phyloP scores from a whole-genome alignment of 805 yeast genomes.

The Geotrichum ghanense region DNA sequence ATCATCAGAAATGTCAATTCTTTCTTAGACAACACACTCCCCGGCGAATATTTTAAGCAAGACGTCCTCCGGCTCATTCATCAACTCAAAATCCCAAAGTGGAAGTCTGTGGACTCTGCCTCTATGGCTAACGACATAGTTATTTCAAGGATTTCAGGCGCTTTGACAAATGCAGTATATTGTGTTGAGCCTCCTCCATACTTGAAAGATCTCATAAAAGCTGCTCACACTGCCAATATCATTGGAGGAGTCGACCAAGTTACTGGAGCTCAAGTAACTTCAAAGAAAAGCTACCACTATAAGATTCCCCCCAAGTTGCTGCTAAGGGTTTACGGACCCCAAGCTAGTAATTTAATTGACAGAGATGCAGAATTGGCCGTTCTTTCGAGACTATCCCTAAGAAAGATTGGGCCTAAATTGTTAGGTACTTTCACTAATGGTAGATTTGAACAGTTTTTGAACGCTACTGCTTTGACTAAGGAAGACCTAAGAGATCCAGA shows the following conservation, averaged over 20 bases:
- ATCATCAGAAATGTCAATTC: constrained; percentile 43
- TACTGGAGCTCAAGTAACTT: constrained; percentile 10
- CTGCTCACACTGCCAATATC: background rate
- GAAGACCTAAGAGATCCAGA: constrained; percentile 65
- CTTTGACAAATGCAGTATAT: constrained; percentile 84
- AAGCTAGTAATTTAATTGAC: constrained; percentile 77
- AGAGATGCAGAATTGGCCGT: constrained; percentile 68
- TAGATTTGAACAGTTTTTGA: constrained; percentile 83
- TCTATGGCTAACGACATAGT: constrained; percentile 34
- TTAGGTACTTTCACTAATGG: constrained; percentile 89
- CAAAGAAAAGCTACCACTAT: constrained; percentile 19
- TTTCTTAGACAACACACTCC: constrained; percentile 62
- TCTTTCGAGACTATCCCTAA: constrained; percentile 59
- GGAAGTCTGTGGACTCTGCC: constrained; percentile 47
- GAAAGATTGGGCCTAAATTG: constrained; percentile 78
- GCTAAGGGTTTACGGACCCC: constrained; percentile 79
- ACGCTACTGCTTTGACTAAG: constrained; percentile 66
- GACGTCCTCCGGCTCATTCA: constrained; percentile 61
- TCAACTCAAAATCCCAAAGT: constrained; percentile 57
- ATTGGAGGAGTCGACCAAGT: constrained; percentile 13
- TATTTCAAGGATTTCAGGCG: constrained; percentile 72
- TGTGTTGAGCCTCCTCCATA: constrained; percentile 48
- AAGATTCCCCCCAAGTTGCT: constrained; percentile 47
- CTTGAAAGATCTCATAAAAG: constrained; percentile 25
- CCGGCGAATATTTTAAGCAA: constrained; percentile 73